Evolutionary conservation across 176 grass and related monocot genomes (phyloP).

Genomic region (Aegilops tauschii): DNA sequence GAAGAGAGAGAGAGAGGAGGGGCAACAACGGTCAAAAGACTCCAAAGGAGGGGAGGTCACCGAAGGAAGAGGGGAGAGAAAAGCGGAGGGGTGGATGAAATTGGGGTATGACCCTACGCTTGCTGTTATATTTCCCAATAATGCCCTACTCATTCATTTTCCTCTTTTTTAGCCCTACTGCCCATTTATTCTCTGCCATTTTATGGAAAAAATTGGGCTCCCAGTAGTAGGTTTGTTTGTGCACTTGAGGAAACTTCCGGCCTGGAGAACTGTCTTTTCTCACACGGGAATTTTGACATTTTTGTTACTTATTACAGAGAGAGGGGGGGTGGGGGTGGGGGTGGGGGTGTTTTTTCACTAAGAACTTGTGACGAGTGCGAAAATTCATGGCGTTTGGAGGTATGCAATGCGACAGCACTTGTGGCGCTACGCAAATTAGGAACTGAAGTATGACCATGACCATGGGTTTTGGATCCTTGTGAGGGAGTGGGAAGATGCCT

Average conservation of each 20-base stretch:
- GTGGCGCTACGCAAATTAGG: neutral
- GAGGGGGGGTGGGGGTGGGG: neutral
- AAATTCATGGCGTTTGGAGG: constrained; percentile 3
- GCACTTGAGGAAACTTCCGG: neutral
- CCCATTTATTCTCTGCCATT: constrained; percentile 1
- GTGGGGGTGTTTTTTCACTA: neutral
- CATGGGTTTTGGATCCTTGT: neutral
- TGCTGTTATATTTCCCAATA: constrained; percentile 23
- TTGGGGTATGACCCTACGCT: constrained; percentile 11
- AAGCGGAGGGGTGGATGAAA: constrained; percentile 19
- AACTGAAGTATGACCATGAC: constrained; percentile 32
- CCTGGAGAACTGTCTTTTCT: neutral
- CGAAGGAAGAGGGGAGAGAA: constrained; percentile 1
- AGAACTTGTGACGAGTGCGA: neutral
- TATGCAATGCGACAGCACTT: neutral
- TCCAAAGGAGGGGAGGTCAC: constrained; percentile 21
- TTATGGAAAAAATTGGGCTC: neutral
- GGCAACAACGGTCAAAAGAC: constrained; percentile 77
- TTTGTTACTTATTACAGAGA: neutral
- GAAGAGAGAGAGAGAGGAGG: neutral
- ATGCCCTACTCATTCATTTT: constrained; percentile 22
- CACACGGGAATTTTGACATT: neutral
- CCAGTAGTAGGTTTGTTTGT: neutral
- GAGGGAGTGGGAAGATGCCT: neutral
- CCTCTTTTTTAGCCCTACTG: too few relatives aligned